Base-by-base conservation (phyloP, 768 basidiomycete genomes). In the Auriculariales sp. region DNA sequence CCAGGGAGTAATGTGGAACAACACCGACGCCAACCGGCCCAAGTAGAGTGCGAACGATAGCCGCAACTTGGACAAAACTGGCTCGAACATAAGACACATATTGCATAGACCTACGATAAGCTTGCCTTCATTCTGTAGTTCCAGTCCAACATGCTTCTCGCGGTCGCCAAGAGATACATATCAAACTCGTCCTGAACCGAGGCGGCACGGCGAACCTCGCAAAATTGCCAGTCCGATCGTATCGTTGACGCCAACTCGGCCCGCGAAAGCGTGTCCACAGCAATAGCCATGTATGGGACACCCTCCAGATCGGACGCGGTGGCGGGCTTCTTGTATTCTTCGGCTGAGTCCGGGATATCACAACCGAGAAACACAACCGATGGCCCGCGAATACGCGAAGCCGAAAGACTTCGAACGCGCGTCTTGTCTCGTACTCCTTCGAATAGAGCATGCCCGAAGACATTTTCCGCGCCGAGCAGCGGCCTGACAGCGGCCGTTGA, bases 21-120 rank as follows among this genome's bases (percentile, higher is more conserved):
- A 3, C 76, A 73, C 2, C 92, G 66, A 64, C 98, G 98, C 93
- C 92, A 99, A 0, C 94, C 94, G 3, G 79, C 91, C 94, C 94
- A 97, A 56, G 88, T 69, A 0, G 89, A 85, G 57, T 88, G 86
- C 0, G 80, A 76, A 2, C 73, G 73, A 0, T 80, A 75, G 2
- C 93, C 91, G 61, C 94, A 98, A 1, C 77, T 80, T 0, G 93
- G 75, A 60, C 94, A 98, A 62, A 88, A 93, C 89, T 92, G 53
- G 39, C n/a, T n/a, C 27, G 10, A 44, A 44, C 39, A 24, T 44
- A 5, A 44, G 7, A 44, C 49, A 45, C 17, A 2, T 42, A 10
- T 29, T 27, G 17, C 28, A 31, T 15, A 44, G 47, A 31, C 27
- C 39, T 42, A 34, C 17, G 5, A 24, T 24, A 12, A 15, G 56